A percentile compares a stretch with the other conserved stretches of the same genome.
Conservation (phyloP, 768 basidiomycete genomes). For the Trametes villosa region DNA sequence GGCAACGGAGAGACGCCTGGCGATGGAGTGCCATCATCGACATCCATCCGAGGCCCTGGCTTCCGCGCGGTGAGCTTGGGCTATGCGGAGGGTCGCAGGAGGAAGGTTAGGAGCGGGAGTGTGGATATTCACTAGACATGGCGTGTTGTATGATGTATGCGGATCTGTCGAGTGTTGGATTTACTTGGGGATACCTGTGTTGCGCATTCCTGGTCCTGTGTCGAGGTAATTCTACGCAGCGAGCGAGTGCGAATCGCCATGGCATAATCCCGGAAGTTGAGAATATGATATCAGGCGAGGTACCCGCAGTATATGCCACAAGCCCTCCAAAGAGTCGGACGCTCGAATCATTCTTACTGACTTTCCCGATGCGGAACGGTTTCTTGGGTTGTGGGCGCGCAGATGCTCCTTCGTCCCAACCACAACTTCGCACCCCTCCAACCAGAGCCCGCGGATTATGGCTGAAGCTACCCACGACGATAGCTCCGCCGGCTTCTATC, state of each 20-base stretch:
- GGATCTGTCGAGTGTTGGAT: no score
- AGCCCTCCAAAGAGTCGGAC: no score
- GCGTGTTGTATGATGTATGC: neutral
- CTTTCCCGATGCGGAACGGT: no score
- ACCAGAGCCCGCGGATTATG: neutral
- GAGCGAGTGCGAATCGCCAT: no score
- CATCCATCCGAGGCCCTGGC: neutral
- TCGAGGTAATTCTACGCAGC: no score
- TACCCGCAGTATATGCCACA: no score
- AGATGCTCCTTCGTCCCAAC: neutral
- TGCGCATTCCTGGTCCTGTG: no score
- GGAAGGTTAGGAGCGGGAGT: conserved; percentile 18
- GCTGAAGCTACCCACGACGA: neutral
- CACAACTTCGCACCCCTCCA: neutral
- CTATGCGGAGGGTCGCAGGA: conserved; percentile 18
- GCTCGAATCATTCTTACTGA: no score
- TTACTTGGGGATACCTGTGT: neutral
- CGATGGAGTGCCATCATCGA: neutral
- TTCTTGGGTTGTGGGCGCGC: no score
- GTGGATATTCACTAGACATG: conserved; percentile 8
- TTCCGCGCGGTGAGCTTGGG: conserved; percentile 24
- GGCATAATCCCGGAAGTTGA: no score
- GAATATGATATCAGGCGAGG: no score
- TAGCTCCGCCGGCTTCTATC: neutral
- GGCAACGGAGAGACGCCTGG: neutral